phyloP scores from a whole-genome alignment of 345 rosid species.

The Eutrema yunnanense region DNA sequence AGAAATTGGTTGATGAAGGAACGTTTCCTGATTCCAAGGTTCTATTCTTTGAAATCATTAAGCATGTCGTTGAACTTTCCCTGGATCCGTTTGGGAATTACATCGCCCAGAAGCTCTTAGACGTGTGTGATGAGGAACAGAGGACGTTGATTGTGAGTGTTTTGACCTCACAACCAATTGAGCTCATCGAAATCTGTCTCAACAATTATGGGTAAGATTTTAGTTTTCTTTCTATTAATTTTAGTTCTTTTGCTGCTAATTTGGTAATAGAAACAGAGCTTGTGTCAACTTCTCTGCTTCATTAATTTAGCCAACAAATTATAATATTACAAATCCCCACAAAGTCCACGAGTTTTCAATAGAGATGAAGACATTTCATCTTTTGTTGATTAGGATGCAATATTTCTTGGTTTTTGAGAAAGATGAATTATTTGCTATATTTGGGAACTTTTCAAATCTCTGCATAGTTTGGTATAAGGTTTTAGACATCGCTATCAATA shows the following conservation, averaged over 20 bases:
- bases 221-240: neutral
- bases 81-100: constrained; percentile 56
- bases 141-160: constrained; percentile 34
- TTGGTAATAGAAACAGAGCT: neutral
- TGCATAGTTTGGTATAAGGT: neutral
- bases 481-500: neutral
- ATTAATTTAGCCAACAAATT: neutral
- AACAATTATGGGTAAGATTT: constrained; percentile 50
- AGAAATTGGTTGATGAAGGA: constrained; percentile 47
- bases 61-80: constrained; percentile 39
- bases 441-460: constrained; percentile 7
- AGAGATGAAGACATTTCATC: constrained; percentile 10
- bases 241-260: neutral
- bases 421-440: neutral
- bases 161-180: constrained; percentile 35
- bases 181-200: constrained; percentile 41
- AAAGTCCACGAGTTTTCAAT: neutral
- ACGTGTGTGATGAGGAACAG: constrained; percentile 42
- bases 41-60: constrained; percentile 36
- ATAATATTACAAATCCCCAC: neutral
- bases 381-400: neutral
- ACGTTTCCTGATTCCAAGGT: constrained; percentile 23
- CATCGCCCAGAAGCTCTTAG: constrained; percentile 45
- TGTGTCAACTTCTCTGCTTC: neutral
- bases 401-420: constrained; percentile 1